Base-by-base conservation (phyloP, 192 early-diverging fungal species). In the Endogone sp. region DNA sequence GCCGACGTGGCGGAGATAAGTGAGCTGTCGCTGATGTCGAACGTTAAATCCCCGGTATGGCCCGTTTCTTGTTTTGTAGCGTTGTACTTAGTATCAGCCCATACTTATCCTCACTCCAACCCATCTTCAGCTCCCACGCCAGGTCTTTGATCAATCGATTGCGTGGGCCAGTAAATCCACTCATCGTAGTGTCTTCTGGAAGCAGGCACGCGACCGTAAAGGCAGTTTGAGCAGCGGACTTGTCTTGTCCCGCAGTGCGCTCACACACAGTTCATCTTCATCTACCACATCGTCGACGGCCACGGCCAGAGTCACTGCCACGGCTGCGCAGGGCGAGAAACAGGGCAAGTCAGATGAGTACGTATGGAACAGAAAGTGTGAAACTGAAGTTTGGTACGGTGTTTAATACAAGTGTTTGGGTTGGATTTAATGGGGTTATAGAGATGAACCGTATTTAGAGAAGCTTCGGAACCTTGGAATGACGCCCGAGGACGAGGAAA, bases 401-500 rank as follows among this genome's bases (percentile, higher is more conserved):
- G n/a, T n/a, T n/a, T n/a, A n/a, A n/a, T n/a, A n/a, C n/a, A n/a
- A n/a, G n/a, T n/a, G n/a, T n/a, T n/a, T n/a, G n/a, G n/a, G n/a
- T n/a, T n/a, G n/a, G n/a, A n/a, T n/a, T n/a, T 56, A 56, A 56
- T 56, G 55, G 55, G 55, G 55, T 13, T 56, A 72, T 62, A 87
- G 85, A 27, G 86, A 87, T 67, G 79, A 82, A 29, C 60, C 73
- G 23, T 75, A 81, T 25, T 59, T 87, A 6, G 82, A 84, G 4
- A 81, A 81, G 23, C 74, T 94, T 11, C 77, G 86, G 24, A 79
- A 76, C 22, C 76, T 92, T 29, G 92, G 91, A 3, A 91, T 94
- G 88, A 83, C 90, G 2, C 69, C 75, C 22, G 91, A 92, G 24
- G 92, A 94, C 66, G 90, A 89, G 69, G 85, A 88, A 63, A 92